Evolutionary conservation across 1,139 yeast species (phyloP).

Genomic region (Lodderomyces margitis): DNA sequence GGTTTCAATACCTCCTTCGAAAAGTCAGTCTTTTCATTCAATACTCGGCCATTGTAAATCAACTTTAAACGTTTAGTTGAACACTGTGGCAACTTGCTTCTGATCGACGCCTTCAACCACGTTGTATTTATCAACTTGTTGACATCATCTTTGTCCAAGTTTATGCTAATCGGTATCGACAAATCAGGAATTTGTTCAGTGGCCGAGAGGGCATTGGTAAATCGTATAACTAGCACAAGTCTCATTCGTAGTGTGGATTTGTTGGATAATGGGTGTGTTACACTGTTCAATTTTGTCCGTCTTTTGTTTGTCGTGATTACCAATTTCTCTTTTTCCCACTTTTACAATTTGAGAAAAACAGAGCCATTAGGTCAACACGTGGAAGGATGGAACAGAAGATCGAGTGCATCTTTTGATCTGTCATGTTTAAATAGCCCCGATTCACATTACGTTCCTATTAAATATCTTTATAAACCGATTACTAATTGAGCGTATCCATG

Average conservation of each 20-base stretch:
- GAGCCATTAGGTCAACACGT: too few species aligned
- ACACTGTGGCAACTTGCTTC: slow-evolving; percentile 26
- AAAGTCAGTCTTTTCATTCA: slow-evolving; percentile 60
- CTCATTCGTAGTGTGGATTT: slow-evolving; percentile 15
- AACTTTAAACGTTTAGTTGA: slow-evolving; percentile 58
- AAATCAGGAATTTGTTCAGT: slow-evolving; percentile 26
- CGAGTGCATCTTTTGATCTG: too few species aligned
- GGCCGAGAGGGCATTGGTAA: slow-evolving; percentile 29
- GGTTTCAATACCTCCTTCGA: slow-evolving; percentile 43
- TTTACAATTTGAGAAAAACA: too few species aligned
- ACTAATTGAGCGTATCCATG: too few species aligned
- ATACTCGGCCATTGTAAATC: slow-evolving; percentile 71
- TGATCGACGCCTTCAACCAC: slow-evolving; percentile 27
- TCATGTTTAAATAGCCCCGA: too few species aligned
- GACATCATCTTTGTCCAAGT: slow-evolving; percentile 32
- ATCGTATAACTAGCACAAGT: slow-evolving; percentile 26
- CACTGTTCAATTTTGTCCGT: too few species aligned
- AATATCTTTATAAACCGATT: too few species aligned
- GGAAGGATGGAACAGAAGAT: too few species aligned
- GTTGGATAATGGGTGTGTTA: too few species aligned
- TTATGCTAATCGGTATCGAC: slow-evolving; percentile 29
- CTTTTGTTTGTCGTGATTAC: not conserved
- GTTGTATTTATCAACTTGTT: slow-evolving; percentile 29
- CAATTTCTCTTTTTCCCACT: not conserved
- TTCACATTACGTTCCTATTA: too few species aligned